phyloP scores from a whole-genome alignment of 179 eudicot species.

The Camellia oleifera region DNA sequence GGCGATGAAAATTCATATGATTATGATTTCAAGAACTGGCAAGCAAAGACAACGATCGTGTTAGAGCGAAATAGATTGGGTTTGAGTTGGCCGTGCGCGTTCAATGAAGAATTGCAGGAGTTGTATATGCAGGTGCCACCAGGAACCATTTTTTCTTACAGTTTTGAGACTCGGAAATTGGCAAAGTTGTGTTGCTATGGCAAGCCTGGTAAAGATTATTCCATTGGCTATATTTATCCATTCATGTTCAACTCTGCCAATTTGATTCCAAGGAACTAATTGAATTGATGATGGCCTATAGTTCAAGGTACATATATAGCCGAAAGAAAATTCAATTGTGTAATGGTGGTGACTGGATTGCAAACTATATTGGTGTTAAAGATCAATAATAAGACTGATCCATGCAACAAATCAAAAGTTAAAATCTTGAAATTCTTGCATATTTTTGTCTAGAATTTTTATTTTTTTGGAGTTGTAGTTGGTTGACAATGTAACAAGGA shows the following conservation, averaged over 20 bases:
- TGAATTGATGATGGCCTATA: background rate
- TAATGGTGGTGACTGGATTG: too few species aligned
- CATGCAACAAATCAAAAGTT: too few species aligned
- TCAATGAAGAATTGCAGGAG: conserved; percentile 21
- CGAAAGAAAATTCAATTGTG: too few species aligned
- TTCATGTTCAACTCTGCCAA: conserved; percentile 14
- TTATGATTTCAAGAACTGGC: conserved; percentile 8
- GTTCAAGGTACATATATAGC: too few species aligned
- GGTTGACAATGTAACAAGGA: too few species aligned
- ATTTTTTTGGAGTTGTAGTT: too few species aligned
- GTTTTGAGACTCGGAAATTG: conserved; percentile 18
- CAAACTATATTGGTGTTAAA: too few species aligned
- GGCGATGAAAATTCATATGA: background rate
- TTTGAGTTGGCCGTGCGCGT: conserved; percentile 15
- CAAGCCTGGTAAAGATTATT: conserved; percentile 1
- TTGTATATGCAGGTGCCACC: conserved; percentile 10
- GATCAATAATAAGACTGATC: too few species aligned
- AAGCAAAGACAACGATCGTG: background rate
- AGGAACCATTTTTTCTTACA: background rate
- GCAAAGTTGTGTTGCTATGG: conserved; percentile 10
- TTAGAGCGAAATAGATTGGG: background rate
- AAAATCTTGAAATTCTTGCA: too few species aligned
- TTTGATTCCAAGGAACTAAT: background rate
- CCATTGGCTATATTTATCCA: background rate
- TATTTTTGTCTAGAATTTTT: too few species aligned